phyloP scores from a whole-genome alignment of 345 rosid genomes.

The Bruguiera parviflora region DNA sequence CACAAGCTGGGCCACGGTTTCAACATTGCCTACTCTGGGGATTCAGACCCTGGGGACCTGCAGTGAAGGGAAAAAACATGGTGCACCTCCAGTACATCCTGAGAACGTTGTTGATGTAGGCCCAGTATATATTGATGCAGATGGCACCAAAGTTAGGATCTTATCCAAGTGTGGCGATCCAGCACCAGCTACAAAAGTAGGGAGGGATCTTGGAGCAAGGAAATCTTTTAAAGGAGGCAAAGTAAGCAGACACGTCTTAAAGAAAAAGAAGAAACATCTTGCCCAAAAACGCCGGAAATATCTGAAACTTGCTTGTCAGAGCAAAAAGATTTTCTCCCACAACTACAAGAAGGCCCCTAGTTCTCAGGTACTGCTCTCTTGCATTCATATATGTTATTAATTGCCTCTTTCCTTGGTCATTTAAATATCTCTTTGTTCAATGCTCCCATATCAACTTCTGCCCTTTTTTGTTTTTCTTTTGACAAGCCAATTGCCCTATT shows the following conservation, averaged over 20 bases:
- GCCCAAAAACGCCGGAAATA: constrained; percentile 47
- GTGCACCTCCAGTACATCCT: constrained; percentile 32
- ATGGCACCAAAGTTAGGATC: constrained; percentile 79
- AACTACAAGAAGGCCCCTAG: constrained; percentile 32
- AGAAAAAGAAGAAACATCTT: constrained; percentile 45
- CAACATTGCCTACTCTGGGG: constrained; percentile 44
- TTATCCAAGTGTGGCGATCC: constrained; percentile 58
- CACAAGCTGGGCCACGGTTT: constrained; percentile 49
- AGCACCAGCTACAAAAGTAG: constrained; percentile 26
- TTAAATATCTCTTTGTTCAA: constrained; percentile 1
- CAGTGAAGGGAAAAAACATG: constrained; percentile 37
- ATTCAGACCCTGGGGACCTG: constrained; percentile 31
- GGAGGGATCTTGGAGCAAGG: constrained; percentile 32
- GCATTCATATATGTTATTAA: constrained; percentile 1
- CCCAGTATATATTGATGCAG: constrained; percentile 84
- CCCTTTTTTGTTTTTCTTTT: background rate
- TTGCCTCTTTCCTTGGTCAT: background rate
- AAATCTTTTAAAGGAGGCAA: constrained; percentile 45
- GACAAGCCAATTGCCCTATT: background rate
- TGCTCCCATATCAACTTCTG: background rate
- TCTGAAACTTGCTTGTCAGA: constrained; percentile 52
- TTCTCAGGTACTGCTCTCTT: constrained; percentile 49
- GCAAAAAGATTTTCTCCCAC: constrained; percentile 37
- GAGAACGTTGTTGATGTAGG: constrained; percentile 62
- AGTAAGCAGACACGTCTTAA: constrained; percentile 36